Percentiles rank a stretch among this genome's conserved stretches.
Conservation (phyloP, 192 early-diverging fungal genomes). For the Geranomyces variabilis region DNA sequence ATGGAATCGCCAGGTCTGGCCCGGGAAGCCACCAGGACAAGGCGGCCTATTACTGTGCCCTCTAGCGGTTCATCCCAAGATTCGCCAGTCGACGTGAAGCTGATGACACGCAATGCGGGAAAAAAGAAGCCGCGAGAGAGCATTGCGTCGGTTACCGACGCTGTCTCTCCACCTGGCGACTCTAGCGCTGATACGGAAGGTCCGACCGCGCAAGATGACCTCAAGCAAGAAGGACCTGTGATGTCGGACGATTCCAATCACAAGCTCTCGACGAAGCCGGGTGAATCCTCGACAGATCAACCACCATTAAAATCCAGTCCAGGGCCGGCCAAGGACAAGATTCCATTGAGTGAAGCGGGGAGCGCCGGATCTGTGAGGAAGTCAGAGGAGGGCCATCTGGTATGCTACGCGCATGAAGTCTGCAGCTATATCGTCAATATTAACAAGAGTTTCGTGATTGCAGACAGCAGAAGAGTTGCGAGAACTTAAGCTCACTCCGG, state of each 20-base stretch:
- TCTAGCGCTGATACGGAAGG: too few relatives aligned
- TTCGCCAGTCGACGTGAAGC: too few relatives aligned
- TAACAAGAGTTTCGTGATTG: background rate
- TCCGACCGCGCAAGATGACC: too few relatives aligned
- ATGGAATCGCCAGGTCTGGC: background rate
- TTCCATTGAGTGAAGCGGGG: background rate
- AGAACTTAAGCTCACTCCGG: constrained; percentile 36
- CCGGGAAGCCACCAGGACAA: background rate
- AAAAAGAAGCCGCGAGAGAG: too few relatives aligned
- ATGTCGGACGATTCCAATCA: too few relatives aligned
- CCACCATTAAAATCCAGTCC: constrained; percentile 6
- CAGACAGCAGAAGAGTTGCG: constrained; percentile 34
- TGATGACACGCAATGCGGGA: too few relatives aligned
- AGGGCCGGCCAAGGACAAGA: background rate
- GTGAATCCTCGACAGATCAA: background rate
- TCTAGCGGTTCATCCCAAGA: too few relatives aligned
- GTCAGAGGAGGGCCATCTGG: background rate
- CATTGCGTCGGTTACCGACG: too few relatives aligned
- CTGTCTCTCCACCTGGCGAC: too few relatives aligned
- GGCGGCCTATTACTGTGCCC: too few relatives aligned
- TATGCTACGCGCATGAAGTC: background rate
- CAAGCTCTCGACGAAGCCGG: too few relatives aligned
- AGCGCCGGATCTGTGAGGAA: background rate
- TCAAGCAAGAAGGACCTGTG: too few relatives aligned
- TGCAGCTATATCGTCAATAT: background rate